Conservation (phyloP, 495 filamentous ascomycete genomes). For the Letharia lupina region DNA sequence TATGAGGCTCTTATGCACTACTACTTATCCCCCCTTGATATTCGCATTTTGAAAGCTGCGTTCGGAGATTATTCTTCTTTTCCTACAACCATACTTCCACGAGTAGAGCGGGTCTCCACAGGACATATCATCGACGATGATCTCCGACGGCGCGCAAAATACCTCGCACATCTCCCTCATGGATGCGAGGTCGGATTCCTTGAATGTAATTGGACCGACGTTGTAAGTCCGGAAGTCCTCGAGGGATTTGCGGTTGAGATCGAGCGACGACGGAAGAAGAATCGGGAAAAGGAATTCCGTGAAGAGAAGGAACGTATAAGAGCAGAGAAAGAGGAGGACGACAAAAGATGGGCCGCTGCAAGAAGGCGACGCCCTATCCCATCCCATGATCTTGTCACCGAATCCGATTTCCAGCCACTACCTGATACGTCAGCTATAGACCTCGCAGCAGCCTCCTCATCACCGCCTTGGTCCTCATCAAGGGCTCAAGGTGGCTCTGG, state of each 20-base stretch:
- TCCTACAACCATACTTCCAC: slow-evolving; percentile 81
- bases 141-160: slow-evolving; percentile 77
- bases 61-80: slow-evolving; percentile 79
- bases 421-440: slow-evolving; percentile 36
- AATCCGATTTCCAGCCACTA: slow-evolving; percentile 62
- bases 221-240: slow-evolving; percentile 68
- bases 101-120: slow-evolving; percentile 84
- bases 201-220: slow-evolving; percentile 95
- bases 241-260: slow-evolving; percentile 66
- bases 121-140: slow-evolving; percentile 89
- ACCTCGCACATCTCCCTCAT: slow-evolving; percentile 81
- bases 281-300: slow-evolving; percentile 75
- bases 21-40: slow-evolving; percentile 89
- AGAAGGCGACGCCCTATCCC: slow-evolving; percentile 40
- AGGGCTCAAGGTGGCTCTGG: slow-evolving; percentile 40
- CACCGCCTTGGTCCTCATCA: slow-evolving; percentile 49
- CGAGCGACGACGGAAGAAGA: slow-evolving; percentile 65
- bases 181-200: slow-evolving; percentile 91
- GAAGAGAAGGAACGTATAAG: slow-evolving; percentile 87
- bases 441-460: slow-evolving; percentile 40
- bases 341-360: slow-evolving; percentile 49
- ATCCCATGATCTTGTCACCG: slow-evolving; percentile 37
- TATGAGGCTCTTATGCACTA: slow-evolving; percentile 86
- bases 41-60: slow-evolving; percentile 83
- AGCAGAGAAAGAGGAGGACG: slow-evolving; percentile 76